Evolutionary conservation across 768 basidiomycete genomes (phyloP), one percentile per base, ranked within the genome.

Genomic region (Punctularia strigosozonata): DNA sequence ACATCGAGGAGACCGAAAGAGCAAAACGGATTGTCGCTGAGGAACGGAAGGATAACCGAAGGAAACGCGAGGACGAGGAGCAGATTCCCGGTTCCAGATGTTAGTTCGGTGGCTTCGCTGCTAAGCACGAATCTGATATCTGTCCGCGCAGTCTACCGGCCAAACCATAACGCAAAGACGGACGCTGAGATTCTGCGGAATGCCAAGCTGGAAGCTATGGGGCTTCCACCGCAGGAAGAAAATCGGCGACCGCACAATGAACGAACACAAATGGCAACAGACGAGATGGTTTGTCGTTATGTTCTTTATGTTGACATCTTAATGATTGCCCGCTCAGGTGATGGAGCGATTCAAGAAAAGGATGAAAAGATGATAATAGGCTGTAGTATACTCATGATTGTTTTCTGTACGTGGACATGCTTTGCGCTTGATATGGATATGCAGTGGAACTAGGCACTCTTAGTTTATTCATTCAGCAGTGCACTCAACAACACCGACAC

Each of bases 261-360:
- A 25, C 67, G 79, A 28, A 65, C 71, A 12, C 85, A 86, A 50
- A 77, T 80, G 70, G 91, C 91, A 8, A 95, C 91, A 6, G 92
- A 98, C 47, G 90, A 95, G 53, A 54, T 83, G 60, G 90, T 89
- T 43, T 42, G 78, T 64, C n/a, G 19, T 37, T 22, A n/a, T 37
- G 15, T 36, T 18, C 31, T 45, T 20, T 19, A 22, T 18, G 5
- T 36, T 20, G 13, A 34, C 20, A 12, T 31, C 24, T 28, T 42
- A 17, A 43, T 40, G 31, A 34, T 17, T 32, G 38, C 25, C 7
- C 14, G 42, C n/a, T 8, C 46, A 88, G 84, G 86, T 87, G 39
- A 86, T 91, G 86, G 90, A 94, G 59, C 77, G 94, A 23, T 98
- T 97, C 70, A 97, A 94, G 71, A 95, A 98, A 63, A 68, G 91